Base-by-base conservation (phyloP, 371 early-diverging fungal genomes). In the Mucor racemosus region DNA sequence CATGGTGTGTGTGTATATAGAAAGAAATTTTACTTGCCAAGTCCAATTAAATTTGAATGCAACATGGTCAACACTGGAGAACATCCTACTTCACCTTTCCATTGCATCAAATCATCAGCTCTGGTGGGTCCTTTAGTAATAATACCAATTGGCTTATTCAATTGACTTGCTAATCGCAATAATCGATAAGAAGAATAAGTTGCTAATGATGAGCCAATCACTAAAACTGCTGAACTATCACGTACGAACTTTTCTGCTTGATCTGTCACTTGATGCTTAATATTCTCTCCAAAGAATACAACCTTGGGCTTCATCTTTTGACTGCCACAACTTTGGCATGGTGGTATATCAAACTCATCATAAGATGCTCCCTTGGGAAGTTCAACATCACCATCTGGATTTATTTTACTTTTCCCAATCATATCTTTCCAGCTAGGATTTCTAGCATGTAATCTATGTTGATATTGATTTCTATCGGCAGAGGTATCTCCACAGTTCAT, bases 301-400 rank as follows among this genome's bases (percentile, higher is more conserved):
- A 95, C 94, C 5, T 82, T 84, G 13, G 90, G 91, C 70, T 91
- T 92, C 69, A 86, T 86, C n/a, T 83, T 66, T 39, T 85, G 82
- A 0, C 74, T 71, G 17, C 77, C 70, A 67, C 97, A 97, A 7
- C 64, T 50, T 5, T 54, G 59, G 67, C 97, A 97, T 4, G 75
- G 73, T 7, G 95, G 94, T 34, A 94, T 92, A 39, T 81, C 70
- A 64, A 95, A 96, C 33, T 80, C 67, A 31, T 77, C 75, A 70
- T 91, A 95, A 7, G 83, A 77, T 35, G 86, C 70, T 10, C 71
- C 69, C 1, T 64, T 65, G 10, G 89, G 85, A 60, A 92, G 70
- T 17, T 95, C 93, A 0, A 92, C 90, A 75, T 97, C 96, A 35
- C 96, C 96, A 74, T 97, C 97, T 8, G 97, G 96, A 55, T 91